Base-by-base conservation (phyloP, 495 filamentous ascomycete genomes). In the Xylaria sp. region DNA sequence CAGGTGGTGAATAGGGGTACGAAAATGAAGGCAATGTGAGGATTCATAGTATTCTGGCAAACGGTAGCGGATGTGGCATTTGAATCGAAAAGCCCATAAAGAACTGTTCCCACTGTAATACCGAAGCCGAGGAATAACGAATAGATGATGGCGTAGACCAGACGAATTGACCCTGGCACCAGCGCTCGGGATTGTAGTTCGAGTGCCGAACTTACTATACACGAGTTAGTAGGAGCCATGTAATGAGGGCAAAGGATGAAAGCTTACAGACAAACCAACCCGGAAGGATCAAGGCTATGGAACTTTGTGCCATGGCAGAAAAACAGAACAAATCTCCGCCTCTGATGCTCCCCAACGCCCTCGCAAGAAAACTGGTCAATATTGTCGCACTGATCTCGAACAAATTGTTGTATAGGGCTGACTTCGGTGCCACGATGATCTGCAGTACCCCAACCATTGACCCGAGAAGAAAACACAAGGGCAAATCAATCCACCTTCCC, bases 71-170 rank as follows among this genome's bases (percentile, higher is more conserved):
- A 91, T 2, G 92, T 90, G 17, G 95, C 95, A 37, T 92, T 83
- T 3, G 83, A 48, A 80, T 97, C 93, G 67, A 97, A 85, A 26
- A 94, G 84, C 24, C 95, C 96, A 75, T 97, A 97, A 9, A 98
- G 85, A 2, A 92, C 92, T 0, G 95, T 95, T 33, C 95, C 95
- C 44, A 98, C 93, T 6, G 96, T 98, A 74, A 98, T 97, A 8
- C 95, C 96, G 75, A 95, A 98, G n/a, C 95, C 95, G 9, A 98
- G 90, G 80, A 98, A 97, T 2, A 98, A 85, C 0, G 95, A 95
- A 80, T 98, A 98, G 40, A 98, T 95, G 67, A 98, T 92, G 9
- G 95, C 93, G 73, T 98, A 97, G 7, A 98, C 93, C 91, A 98
- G 95, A 58, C 95, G 93, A 14, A 97, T 93, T 7, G 93, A 95